Base-by-base conservation (phyloP, 441 rosid genomes). In the Populus hybrid region DNA sequence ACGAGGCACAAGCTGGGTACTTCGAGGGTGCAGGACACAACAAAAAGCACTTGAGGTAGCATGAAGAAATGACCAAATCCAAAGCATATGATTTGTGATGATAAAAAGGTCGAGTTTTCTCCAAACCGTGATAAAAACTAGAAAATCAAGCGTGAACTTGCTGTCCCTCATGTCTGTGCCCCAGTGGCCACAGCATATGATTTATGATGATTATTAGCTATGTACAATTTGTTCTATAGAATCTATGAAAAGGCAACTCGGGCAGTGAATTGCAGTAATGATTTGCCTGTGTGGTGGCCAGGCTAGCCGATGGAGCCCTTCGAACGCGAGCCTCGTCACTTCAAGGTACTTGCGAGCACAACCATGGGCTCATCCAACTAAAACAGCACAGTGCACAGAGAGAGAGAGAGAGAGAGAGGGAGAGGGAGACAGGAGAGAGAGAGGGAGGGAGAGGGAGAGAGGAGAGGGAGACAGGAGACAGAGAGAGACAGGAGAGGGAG, bases 71-170 rank as follows among this genome's bases (percentile, higher is more conserved):
- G 69, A 26, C 69, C 30, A 66, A 0, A 66, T 66, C 16, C 34
- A 23, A 4, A 66, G 69, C 69, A n/a, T 40, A 40, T 70, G 59
- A 59, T 26, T 59, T 72, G 67, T 53, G 67, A 53, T 57, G 61
- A 72, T 53, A 72, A n/a, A 53, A 57, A 57, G 57, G 4, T 9
- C n/a, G 28, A 32, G 11, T 72, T 72, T 57, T 2, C 23, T 21
- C 34, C 21, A 53, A 50, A 76, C 14, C 21, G 46, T 7, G 69
- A 63, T 38, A 28, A 40, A 36, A 69, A 32, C 40, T 30, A 46
- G 57, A 46, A 76, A 69, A 69, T 61, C 12, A 69, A 50, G 79
- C 77, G 76, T 76, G 79, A 80, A 72, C 23, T 6, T 21, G 63
- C 14, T 64, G 79, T 57, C 79, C 59, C 78, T 57, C 78, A 21